Evolutionary conservation across 2,329 filamentous ascomycete species (phyloP), one percentile per base, ranked within the genome.

Genomic region (Hypoxylon sp.): DNA sequence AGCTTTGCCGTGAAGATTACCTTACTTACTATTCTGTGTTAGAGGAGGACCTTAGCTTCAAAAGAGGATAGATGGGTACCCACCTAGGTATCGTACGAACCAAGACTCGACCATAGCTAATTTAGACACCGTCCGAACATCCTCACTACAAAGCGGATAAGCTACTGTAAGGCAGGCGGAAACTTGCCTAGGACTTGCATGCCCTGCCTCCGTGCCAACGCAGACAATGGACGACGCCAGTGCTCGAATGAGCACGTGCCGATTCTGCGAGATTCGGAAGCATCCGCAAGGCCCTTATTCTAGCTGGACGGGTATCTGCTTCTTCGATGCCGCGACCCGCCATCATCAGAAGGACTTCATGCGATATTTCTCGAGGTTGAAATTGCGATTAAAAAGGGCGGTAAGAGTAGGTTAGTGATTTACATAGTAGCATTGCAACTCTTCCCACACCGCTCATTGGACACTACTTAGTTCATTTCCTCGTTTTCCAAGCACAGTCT

Each of bases 241-340:
- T n/a, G n/a, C n/a, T n/a, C n/a, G n/a, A n/a, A n/a, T n/a, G n/a
- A n/a, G n/a, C n/a, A n/a, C n/a, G 61, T 68, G 59, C 38, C 50
- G 62, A 50, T 43, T 23, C 46, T 62, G 68, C 65, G 52, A 64
- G 49, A 62, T 64, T 64, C 68, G 68, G 68, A 60, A 66, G 62
- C 46, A 52, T 55, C 59, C 63, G 65, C 58, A 21, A 28, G 32
- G 17, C 21, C 25, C 48, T 52, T 68, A 52, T 68, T 63, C 65
- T 43, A 55, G 36, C 41, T 41, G 48, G 19, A 1, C 57, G 63
- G 63, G 57, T 59, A 32, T 52, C 28, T 62, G 52, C 67, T 64
- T 64, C n/a, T 50, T 59, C 3, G 34, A 66, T 64, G 63, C 30
- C 9, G 36, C 46, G 13, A 43, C 19, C 67, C 67, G 67, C 34